Percentiles rank a stretch among this genome's conserved stretches.
Conservation (phyloP, 345 rosid species). For the Litchi chinensis region DNA sequence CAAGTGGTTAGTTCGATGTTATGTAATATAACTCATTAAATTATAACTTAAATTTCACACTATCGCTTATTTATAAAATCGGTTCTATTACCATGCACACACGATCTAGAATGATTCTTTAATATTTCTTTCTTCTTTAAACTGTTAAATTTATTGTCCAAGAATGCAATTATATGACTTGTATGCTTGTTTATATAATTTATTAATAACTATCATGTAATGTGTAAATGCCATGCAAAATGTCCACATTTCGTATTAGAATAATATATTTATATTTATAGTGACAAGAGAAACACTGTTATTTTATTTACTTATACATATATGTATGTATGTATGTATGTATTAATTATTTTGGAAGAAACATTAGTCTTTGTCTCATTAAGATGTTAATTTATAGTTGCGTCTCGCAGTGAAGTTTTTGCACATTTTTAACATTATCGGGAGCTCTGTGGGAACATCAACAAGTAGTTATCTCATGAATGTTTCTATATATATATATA, state of each 20-base stretch:
- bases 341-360: neutral
- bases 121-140: neutral
- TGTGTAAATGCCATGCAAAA: neutral
- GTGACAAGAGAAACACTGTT: neutral
- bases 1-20: neutral
- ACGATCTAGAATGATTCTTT: too few relatives aligned
- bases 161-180: neutral
- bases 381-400: conserved; percentile 6
- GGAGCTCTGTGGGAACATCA: neutral
- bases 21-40: neutral
- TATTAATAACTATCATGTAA: neutral
- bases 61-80: too few relatives aligned
- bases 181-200: neutral
- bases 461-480: neutral
- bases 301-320: neutral
- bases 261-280: neutral
- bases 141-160: too few relatives aligned
- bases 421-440: neutral
- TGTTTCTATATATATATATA: too few relatives aligned
- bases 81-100: too few relatives aligned
- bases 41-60: neutral
- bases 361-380: neutral
- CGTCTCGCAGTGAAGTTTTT: conserved; percentile 6
- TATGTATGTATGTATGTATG: too few relatives aligned
- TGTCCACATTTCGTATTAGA: conserved; percentile 3